A percentile compares a stretch with the other conserved stretches of the same genome.
Conservation (phyloP, 441 rosid species). For the Geranium incanum region DNA sequence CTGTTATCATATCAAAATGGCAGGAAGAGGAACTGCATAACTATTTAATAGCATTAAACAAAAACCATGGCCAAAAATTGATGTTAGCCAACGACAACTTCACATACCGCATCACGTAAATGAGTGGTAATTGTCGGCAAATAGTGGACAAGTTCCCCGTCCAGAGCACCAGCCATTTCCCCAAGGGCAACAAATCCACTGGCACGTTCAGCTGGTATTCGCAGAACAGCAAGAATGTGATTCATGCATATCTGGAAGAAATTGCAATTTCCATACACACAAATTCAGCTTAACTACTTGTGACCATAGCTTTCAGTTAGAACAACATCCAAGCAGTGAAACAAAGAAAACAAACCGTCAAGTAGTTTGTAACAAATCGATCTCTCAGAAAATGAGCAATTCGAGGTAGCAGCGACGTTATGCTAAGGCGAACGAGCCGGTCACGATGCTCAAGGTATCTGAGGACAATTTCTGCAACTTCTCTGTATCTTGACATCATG, state of each 20-base stretch:
- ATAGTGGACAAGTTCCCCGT: constrained; percentile 88
- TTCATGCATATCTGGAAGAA: constrained; percentile 87
- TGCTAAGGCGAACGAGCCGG: constrained; percentile 99
- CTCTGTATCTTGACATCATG: constrained; percentile 99
- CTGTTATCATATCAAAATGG: constrained; percentile 18
- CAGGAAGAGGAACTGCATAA: constrained; percentile 13
- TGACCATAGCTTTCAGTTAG: constrained; percentile 8
- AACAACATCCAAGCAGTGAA: constrained; percentile 13
- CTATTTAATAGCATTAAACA: constrained; percentile 21
- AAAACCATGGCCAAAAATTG: constrained; percentile 16
- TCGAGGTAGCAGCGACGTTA: constrained; percentile 95
- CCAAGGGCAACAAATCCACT: constrained; percentile 99
- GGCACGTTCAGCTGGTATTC: constrained; percentile 89
- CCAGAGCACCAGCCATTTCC: constrained; percentile 99
- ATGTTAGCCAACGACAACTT: constrained; percentile 17
- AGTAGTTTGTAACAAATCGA: constrained; percentile 92
- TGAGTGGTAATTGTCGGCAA: constrained; percentile 95
- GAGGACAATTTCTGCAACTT: constrained; percentile 97
- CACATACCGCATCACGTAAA: constrained; percentile 93
- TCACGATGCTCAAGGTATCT: constrained; percentile 91
- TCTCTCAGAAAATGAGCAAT: constrained; percentile 99
- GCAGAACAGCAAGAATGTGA: constrained; percentile 87
- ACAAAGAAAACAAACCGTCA: constrained; percentile 51
- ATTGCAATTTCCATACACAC: constrained; percentile 18
- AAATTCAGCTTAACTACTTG: constrained; percentile 16